Base-by-base conservation (phyloP, 2,329 filamentous ascomycete genomes). In the Colletotrichum nymphaeae region DNA sequence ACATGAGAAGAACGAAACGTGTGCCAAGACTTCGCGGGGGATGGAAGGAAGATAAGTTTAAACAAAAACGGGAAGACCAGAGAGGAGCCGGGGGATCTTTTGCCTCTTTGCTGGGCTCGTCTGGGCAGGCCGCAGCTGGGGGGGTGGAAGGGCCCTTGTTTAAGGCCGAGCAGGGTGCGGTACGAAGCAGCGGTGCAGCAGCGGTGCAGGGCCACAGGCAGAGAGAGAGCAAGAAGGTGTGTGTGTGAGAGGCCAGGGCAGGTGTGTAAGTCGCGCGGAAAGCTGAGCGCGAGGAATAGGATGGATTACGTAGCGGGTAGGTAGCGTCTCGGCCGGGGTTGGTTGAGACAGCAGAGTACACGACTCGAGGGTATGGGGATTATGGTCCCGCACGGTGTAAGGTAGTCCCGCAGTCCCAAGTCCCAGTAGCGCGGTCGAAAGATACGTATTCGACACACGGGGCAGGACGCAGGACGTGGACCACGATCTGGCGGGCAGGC, bases 271-370 rank as follows among this genome's bases (percentile, higher is more conserved):
- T 73, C 69, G 65, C 69, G 63, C 72, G 64, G 65, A 63, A 74
- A 73, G 69, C 64, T 72, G 64, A 69, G 72, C 69, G 63, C 64
- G 64, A 74, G 52, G 72, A 72, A 59, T 55, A 74, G 52, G 69
- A 72, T 74, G 63, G 59, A 74, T 74, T 74, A 74, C 72, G 72
- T 74, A 74, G 72, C 68, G 68, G 60, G 70, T 49, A 73, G 70
- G 70, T 73, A 73, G 70, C 72, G 72, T 74, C 72, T 74, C 72
- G 72, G 67, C 68, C 68, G 68, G 72, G 71, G 72, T 62, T 71
- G 72, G 68, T 60, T 67, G 72, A 74, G 72, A 74, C 72, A 70
- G 68, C 60, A 74, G 67, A 67, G 68, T 74, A 74, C 72, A 63
- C 60, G 72, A 74, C 35, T 74, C 68, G 72, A 74, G 68, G 72